These are phyloP conservation scores for Ceratocystis albifundus DNA, from an alignment of 2,329 filamentous ascomycete genomes.

Conservation along the genomic window DNA sequence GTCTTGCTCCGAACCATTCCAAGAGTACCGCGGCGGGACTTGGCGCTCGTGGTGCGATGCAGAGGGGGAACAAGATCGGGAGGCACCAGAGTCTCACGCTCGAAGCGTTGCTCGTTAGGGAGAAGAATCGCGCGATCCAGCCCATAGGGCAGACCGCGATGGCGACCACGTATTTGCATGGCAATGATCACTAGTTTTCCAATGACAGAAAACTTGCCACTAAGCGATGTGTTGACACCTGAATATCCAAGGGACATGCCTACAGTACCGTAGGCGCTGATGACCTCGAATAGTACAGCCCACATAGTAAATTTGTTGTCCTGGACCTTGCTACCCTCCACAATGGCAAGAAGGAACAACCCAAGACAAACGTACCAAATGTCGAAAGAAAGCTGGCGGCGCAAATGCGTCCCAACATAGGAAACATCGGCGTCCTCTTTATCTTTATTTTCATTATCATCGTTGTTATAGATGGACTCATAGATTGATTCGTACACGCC, in stretches of 20 bases:
- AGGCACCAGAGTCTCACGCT: conserved; percentile 40
- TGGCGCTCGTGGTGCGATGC: conserved; percentile 31
- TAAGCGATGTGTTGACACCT: conserved; percentile 65
- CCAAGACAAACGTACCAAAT: conserved; percentile 94
- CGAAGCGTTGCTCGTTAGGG: conserved; percentile 45
- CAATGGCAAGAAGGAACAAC: conserved; percentile 82
- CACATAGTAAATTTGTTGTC: conserved; percentile 55
- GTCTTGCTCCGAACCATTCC: conserved; percentile 19
- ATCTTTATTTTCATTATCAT: conserved; percentile 33
- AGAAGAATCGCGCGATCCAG: conserved; percentile 51
- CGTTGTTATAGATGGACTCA: conserved; percentile 32
- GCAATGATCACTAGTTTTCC: conserved; percentile 58
- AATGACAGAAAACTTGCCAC: conserved; percentile 64
- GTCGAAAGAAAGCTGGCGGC: conserved; percentile 89
- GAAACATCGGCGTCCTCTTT: conserved; percentile 50
- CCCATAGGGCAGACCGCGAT: conserved; percentile 56
- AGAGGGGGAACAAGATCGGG: conserved; percentile 31
- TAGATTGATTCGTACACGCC: conserved; percentile 54
- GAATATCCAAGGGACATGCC: conserved; percentile 79
- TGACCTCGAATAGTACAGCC: conserved; percentile 66
- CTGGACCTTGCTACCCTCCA: conserved; percentile 63
- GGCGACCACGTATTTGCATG: conserved; percentile 58
- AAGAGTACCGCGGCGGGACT: conserved; percentile 27
- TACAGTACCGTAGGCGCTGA: conserved; percentile 89
- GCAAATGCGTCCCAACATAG: conserved; percentile 84